These are phyloP conservation scores for Tricholoma sp. DNA, from an alignment of 768 basidiomycete genomes.

Conservation along the genomic window DNA sequence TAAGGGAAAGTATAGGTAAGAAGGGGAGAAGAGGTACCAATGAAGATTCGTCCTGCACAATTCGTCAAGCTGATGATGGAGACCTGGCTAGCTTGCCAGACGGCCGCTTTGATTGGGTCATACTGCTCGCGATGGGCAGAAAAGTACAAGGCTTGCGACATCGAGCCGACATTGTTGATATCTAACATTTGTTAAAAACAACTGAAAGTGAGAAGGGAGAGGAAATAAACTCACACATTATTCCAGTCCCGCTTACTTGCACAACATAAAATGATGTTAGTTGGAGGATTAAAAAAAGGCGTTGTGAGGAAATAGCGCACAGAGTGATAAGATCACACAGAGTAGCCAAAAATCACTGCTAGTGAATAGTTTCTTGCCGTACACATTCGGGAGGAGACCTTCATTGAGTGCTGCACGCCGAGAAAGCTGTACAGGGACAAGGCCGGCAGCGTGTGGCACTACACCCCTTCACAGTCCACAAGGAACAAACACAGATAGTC, in stretches of 20 bases:
- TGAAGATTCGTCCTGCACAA: constrained; percentile 69
- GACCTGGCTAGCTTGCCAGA: constrained; percentile 83
- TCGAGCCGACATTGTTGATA: constrained; percentile 78
- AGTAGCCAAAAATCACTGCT: constrained; percentile 24
- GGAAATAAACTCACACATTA: constrained; percentile 55
- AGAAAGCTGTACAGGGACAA: constrained; percentile 5
- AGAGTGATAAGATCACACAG: constrained; percentile 46
- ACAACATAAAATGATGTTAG: neutral
- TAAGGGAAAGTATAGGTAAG: neutral
- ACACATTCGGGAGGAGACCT: constrained; percentile 17
- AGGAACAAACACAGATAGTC: neutral
- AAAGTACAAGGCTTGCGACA: constrained; percentile 52
- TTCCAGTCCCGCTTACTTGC: constrained; percentile 64
- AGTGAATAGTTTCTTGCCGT: constrained; percentile 15
- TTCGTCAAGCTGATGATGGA: constrained; percentile 80
- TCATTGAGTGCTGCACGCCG: constrained; percentile 12
- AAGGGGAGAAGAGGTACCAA: constrained; percentile 41
- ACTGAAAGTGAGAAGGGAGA: constrained; percentile 8
- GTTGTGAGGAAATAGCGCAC: constrained; percentile 37
- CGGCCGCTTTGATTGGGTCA: constrained; percentile 58
- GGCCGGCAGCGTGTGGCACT: neutral
- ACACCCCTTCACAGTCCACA: neutral
- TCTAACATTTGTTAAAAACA: constrained; percentile 31
- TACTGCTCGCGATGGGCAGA: constrained; percentile 32
- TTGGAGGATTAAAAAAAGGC: neutral